Evolutionary conservation across 2,329 filamentous ascomycete genomes (phyloP), one percentile per base, ranked within the genome.

Genomic region (Fusarium sp.): DNA sequence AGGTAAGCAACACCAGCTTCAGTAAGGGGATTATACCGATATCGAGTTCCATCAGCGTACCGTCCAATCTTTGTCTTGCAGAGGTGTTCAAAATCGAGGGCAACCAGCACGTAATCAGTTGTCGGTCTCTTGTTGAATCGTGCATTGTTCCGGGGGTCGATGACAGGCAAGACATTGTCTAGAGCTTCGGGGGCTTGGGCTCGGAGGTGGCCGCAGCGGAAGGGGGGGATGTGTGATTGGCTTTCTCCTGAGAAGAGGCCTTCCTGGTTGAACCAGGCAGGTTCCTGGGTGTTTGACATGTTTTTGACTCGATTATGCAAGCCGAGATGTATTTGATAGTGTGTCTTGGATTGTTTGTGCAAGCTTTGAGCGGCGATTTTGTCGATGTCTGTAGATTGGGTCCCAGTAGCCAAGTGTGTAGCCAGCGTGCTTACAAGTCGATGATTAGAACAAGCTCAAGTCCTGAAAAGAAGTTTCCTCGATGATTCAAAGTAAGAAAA

Each of bases 1-100:
- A 75, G 56, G 20, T 60, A 65, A 9, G 66, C 50, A 7, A 73
- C 24, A 1, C 70, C 70, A 7, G 56, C 61, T 13, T 73, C 73
- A 1, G 69, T 62, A 13, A 73, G n/a, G 13, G 72, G 64, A 8
- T 66, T 37, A 6, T 56, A 59, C 9, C 59, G 35, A 35, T 64
- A 61, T 22, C 62, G 11, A 3, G n/a, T 35, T 2, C 59, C 68
- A 6, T 69, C 35, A 5, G 59, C 14, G 4, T 52, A 59, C 27
- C 6, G 29, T 0, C 60, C 56, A 9, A 54, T 8, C 20, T 71
- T 66, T 18, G n/a, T 29, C 38, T 47, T 47, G 20, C 67, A 73
- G 34, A 69, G 57, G 29, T 67, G 42, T 40, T 70, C 54, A 42
- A 74, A 70, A 20, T 62, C 24, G 6, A 74, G 18, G 4, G 73